Conservation (phyloP, 768 basidiomycete species). For the Kondoa subrosea region DNA sequence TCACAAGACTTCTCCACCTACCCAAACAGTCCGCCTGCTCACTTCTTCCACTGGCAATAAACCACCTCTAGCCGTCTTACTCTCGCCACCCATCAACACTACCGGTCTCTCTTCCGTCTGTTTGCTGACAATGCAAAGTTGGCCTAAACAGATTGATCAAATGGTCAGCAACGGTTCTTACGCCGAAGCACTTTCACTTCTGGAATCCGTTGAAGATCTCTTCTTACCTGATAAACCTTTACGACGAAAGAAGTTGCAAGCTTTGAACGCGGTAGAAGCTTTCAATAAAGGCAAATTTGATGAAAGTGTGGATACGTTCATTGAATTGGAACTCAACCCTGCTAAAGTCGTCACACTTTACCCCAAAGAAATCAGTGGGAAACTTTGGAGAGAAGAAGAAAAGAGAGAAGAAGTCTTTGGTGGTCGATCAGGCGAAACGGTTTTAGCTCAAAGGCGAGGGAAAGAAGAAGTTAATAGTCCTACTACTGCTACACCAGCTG, state of each 20-base stretch:
- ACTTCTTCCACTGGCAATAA: constrained; percentile 52
- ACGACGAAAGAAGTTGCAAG: neutral
- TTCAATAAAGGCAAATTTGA: constrained; percentile 38
- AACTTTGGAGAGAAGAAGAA: constrained; percentile 50
- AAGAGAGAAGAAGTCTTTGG: constrained; percentile 71
- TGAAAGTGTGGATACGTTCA: constrained; percentile 66
- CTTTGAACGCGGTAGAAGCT: neutral
- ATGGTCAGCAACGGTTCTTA: constrained; percentile 53
- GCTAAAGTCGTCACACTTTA: constrained; percentile 84
- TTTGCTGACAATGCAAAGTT: constrained; percentile 52
- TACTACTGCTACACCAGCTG: too few species aligned
- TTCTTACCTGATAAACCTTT: constrained; percentile 49
- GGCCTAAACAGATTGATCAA: constrained; percentile 72
- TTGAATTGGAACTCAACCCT: constrained; percentile 76
- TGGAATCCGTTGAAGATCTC: constrained; percentile 50
- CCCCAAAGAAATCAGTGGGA: constrained; percentile 61
- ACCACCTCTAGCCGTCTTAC: constrained; percentile 42
- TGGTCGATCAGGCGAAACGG: constrained; percentile 38
- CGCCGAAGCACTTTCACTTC: constrained; percentile 58
- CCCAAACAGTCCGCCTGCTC: constrained; percentile 47
- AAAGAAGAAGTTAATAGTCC: constrained; percentile 30
- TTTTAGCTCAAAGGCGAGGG: constrained; percentile 28
- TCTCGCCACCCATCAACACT: constrained; percentile 26
- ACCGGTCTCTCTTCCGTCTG: constrained; percentile 64
- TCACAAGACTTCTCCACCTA: constrained; percentile 27